phyloP scores from a whole-genome alignment of 306 rosid species.

The Carpinus viminea region DNA sequence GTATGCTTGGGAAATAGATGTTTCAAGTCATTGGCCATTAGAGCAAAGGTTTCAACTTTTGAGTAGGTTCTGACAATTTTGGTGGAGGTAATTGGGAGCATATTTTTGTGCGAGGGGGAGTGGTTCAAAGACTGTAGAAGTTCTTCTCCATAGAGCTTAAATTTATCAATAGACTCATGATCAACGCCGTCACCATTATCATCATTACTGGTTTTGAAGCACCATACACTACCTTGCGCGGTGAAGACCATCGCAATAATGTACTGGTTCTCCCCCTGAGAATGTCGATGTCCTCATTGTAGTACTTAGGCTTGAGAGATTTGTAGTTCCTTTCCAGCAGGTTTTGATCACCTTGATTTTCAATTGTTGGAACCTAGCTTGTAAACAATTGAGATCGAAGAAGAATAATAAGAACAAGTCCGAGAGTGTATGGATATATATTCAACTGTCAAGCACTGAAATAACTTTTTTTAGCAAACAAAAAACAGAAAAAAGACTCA shows the following conservation, averaged over 20 bases:
- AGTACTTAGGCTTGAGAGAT: slow-evolving; percentile 43
- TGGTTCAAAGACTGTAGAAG: slow-evolving; percentile 49
- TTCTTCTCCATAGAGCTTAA: slow-evolving; percentile 91
- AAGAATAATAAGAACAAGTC: not conserved
- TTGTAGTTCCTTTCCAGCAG: slow-evolving; percentile 27
- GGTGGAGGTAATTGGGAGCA: slow-evolving; percentile 19
- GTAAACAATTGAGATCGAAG: too few relatives aligned
- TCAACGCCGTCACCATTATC: not conserved
- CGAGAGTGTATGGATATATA: too few relatives aligned
- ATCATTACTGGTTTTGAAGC: slow-evolving; percentile 21
- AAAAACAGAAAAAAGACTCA: not conserved
- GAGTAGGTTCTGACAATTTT: slow-evolving; percentile 35
- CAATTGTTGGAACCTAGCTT: not conserved
- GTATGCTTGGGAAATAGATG: slow-evolving; percentile 45
- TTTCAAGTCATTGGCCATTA: slow-evolving; percentile 76
- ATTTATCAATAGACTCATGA: slow-evolving; percentile 37
- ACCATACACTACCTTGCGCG: slow-evolving; percentile 44
- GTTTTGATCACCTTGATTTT: not conserved
- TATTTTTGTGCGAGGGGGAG: slow-evolving; percentile 32
- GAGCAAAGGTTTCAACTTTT: slow-evolving; percentile 64
- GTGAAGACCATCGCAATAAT: slow-evolving; percentile 53
- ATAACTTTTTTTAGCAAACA: not conserved
- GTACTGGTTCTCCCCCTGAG: slow-evolving; percentile 48
- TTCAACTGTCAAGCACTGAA: too few relatives aligned
- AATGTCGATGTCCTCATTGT: slow-evolving; percentile 32